Evolutionary conservation across 2,329 filamentous ascomycete species (phyloP).

Genomic region (Verticillium albo-atrum): DNA sequence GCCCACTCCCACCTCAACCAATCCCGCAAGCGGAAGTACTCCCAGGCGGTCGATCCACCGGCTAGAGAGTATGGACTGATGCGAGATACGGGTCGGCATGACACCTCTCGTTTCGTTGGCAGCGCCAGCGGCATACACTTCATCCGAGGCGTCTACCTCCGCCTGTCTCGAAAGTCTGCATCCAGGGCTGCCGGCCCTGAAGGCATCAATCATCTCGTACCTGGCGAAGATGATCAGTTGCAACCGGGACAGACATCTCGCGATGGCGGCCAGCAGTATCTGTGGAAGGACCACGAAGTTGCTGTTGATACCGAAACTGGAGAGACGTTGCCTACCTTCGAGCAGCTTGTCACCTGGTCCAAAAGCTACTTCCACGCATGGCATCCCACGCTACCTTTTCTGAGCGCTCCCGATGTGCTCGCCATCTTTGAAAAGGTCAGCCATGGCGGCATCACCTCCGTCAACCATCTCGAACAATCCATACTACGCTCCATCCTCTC

Average conservation of each 20-base stretch:
- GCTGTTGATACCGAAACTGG: constrained; percentile 3
- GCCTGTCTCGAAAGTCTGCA: constrained; percentile 29
- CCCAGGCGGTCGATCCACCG: constrained; percentile 17
- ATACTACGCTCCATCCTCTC: constrained; percentile 46
- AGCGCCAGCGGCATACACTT: constrained; percentile 57
- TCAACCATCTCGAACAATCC: constrained; percentile 30
- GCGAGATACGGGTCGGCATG: constrained; percentile 41
- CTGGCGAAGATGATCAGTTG: constrained; percentile 52
- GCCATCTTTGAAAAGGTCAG: constrained; percentile 38
- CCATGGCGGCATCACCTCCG: constrained; percentile 20
- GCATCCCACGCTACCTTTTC: constrained; percentile 53
- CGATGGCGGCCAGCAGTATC: constrained; percentile 15
- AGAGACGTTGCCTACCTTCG: constrained; percentile 29
- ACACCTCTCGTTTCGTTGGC: constrained; percentile 49
- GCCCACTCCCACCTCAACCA: constrained; percentile 10
- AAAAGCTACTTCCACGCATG: constrained; percentile 52
- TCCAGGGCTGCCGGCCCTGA: neutral
- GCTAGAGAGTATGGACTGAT: constrained; percentile 36
- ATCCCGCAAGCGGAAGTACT: constrained; percentile 25
- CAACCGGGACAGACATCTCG: constrained; percentile 6
- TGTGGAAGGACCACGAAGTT: constrained; percentile 33
- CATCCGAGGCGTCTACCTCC: constrained; percentile 48
- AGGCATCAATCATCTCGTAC: constrained; percentile 38
- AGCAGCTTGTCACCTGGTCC: constrained; percentile 44
- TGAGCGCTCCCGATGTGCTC: constrained; percentile 49